Conservation (phyloP, 2,329 filamentous ascomycete species). For the Pseudogymnoascus sp. region DNA sequence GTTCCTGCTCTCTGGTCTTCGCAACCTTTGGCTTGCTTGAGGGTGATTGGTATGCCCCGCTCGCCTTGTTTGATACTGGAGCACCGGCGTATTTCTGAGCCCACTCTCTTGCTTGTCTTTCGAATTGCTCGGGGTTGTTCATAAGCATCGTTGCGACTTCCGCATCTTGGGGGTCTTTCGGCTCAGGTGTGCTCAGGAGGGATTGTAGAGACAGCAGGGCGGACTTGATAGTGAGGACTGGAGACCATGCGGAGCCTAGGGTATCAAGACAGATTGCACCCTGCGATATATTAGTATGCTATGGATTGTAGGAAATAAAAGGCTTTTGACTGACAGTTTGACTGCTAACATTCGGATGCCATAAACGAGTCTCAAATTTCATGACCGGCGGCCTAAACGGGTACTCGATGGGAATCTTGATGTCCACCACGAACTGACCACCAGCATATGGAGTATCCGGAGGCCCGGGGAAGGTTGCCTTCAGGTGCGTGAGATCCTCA, state of each 20-base stretch:
- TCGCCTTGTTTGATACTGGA: slow-evolving; percentile 24
- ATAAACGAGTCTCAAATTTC: slow-evolving; percentile 87
- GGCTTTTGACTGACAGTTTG: slow-evolving; percentile 60
- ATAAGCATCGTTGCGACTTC: slow-evolving; percentile 90
- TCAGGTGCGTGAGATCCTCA: slow-evolving; percentile 70
- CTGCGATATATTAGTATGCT: slow-evolving; percentile 38
- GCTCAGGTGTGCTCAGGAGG: slow-evolving; percentile 85
- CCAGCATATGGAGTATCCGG: slow-evolving; percentile 91
- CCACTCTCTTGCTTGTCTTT: slow-evolving; percentile 81
- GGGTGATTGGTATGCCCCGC: slow-evolving; percentile 26
- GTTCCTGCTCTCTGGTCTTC: slow-evolving; percentile 22
- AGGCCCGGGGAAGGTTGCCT: slow-evolving; percentile 75
- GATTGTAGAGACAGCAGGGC: slow-evolving; percentile 89
- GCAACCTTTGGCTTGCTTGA: slow-evolving; percentile 19
- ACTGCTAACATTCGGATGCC: slow-evolving; percentile 95
- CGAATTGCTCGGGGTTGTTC: slow-evolving; percentile 68
- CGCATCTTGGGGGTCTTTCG: slow-evolving; percentile 92
- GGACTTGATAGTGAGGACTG: slow-evolving; percentile 92
- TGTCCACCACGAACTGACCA: slow-evolving; percentile 73
- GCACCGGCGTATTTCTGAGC: slow-evolving; percentile 76
- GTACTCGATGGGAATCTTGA: slow-evolving; percentile 79
- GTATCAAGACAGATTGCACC: slow-evolving; percentile 97
- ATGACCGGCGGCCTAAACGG: slow-evolving; percentile 89
- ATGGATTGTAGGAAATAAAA: neutral
- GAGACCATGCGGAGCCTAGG: slow-evolving; percentile 82